These are phyloP conservation scores for Nymphaea thermarum DNA, from an alignment of 164 flowering plant species.

Conservation along the genomic window DNA sequence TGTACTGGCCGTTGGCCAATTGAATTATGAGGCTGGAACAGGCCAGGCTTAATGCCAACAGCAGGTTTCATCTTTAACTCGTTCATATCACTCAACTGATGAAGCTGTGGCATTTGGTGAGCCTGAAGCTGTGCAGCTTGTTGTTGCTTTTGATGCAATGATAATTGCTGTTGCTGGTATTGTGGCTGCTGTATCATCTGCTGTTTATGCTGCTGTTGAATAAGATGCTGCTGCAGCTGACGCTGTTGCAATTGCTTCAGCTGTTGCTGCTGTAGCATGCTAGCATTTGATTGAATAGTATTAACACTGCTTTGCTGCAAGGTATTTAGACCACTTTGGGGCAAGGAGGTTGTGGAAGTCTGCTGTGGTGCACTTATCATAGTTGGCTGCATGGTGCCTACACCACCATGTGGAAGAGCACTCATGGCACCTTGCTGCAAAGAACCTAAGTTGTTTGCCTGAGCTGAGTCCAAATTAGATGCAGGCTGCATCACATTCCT, in stretches of 20 bases:
- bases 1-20: conserved; percentile 36
- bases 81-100: conserved; percentile 43
- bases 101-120: conserved; percentile 48
- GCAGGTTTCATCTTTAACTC: conserved; percentile 54
- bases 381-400: conserved; percentile 40
- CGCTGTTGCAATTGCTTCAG: conserved; percentile 16
- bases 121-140: conserved; percentile 28
- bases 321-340: conserved; percentile 41
- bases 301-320: conserved; percentile 38
- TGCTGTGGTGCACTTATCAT: conserved; percentile 40
- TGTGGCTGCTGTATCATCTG: conserved; percentile 43
- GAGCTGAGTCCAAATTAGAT: conserved; percentile 58
- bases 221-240: not conserved
- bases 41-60: conserved; percentile 33
- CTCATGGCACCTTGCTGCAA: conserved; percentile 42
- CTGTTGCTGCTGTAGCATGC: conserved; percentile 44
- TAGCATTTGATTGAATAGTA: conserved; percentile 34
- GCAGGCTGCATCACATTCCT: conserved; percentile 39
- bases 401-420: conserved; percentile 12
- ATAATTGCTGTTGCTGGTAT: conserved; percentile 20
- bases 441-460: conserved; percentile 37
- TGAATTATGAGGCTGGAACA: conserved; percentile 30
- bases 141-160: conserved; percentile 25
- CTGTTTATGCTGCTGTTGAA: conserved; percentile 12
- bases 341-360: conserved; percentile 29